Conservation (phyloP, 2,329 filamentous ascomycete species). For the Byssochlamys sp. region DNA sequence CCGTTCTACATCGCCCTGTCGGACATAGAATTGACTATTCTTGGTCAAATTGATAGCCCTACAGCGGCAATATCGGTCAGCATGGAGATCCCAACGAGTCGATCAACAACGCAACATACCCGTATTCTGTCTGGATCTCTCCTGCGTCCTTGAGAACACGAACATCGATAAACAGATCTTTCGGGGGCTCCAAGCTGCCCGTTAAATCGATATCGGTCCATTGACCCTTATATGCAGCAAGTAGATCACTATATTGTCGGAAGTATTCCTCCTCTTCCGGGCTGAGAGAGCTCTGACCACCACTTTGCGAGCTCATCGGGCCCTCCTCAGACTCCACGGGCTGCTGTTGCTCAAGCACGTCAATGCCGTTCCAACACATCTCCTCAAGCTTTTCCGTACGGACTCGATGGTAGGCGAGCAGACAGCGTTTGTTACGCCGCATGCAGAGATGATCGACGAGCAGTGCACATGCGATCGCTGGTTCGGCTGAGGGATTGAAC, state of each 20-base stretch:
- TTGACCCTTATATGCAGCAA: conserved; percentile 94
- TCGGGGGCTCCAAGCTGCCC: conserved; percentile 84
- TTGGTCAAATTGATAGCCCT: conserved; percentile 93
- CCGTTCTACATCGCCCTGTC: conserved; percentile 88
- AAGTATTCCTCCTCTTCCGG: conserved; percentile 97
- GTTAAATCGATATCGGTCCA: conserved; percentile 98
- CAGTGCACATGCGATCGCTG: conserved; percentile 74
- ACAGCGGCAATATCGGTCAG: conserved; percentile 2
- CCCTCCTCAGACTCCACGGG: conserved; percentile 29
- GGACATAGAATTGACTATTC: conserved; percentile 95
- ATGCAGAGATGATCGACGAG: conserved; percentile 91
- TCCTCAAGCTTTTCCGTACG: conserved; percentile 85
- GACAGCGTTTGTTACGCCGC: conserved; percentile 88
- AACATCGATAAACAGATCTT: conserved; percentile 93
- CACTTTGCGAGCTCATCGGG: conserved; percentile 39
- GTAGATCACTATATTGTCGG: conserved; percentile 76
- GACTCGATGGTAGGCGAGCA: conserved; percentile 86
- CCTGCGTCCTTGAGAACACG: conserved; percentile 91
- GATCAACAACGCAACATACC: conserved; percentile 47
- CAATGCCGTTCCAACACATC: conserved; percentile 81
- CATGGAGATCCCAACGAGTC: background rate
- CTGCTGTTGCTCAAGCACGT: conserved; percentile 62
- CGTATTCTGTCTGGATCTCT: conserved; percentile 98
- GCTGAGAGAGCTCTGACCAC: conserved; percentile 65
- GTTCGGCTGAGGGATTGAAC: conserved; percentile 75